Evolutionary conservation across 2,329 filamentous ascomycete species (phyloP), one percentile per base, ranked within the genome.

Genomic region (Nannizziopsis barbatae): DNA sequence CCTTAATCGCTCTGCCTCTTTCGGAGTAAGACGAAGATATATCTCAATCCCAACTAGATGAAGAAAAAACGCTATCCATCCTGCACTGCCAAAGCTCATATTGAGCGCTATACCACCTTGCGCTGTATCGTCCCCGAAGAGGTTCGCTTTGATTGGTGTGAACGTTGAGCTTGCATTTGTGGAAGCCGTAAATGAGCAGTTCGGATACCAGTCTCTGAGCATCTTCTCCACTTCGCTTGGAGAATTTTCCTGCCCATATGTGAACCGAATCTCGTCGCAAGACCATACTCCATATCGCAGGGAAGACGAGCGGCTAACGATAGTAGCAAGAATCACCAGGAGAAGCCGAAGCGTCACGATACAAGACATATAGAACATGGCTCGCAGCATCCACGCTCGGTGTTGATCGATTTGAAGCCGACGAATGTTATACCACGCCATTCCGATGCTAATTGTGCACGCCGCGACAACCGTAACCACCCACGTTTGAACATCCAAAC

Each of bases 321-420:
- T 64, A 1, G 52, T 53, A 1, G 69, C 67, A 0, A 66, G 55
- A 33, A 73, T 60, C 47, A 71, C 62, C 36, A 75, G 62, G 31
- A 60, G 56, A n/a, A 61, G 49, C 15, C 59, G 50, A n/a, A 56
- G 50, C 10, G 61, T 63, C 47, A 63, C 61, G 32, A 50, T 56
- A 20, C 41, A 43, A 9, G 49, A 55, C 50, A 61, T 51, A 42
- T 72, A 72, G 35, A 73, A 63, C 73, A 73, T 75, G 6, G 72
- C 68, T 17, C 79, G 61, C 27, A 82, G 56, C 78, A 81, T 82
- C 78, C 77, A 82, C 2, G 75, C 75, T 1, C 79, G 70, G 52
- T 82, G 79, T 56, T 81, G 73, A 30, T 81, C 76, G 42, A 84
- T 76, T 56, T 81, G 77, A 1, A 81, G 60, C 1, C 67, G 64